phyloP scores from a whole-genome alignment of 192 early-diverging fungal species.

The Coemansia sp. region DNA sequence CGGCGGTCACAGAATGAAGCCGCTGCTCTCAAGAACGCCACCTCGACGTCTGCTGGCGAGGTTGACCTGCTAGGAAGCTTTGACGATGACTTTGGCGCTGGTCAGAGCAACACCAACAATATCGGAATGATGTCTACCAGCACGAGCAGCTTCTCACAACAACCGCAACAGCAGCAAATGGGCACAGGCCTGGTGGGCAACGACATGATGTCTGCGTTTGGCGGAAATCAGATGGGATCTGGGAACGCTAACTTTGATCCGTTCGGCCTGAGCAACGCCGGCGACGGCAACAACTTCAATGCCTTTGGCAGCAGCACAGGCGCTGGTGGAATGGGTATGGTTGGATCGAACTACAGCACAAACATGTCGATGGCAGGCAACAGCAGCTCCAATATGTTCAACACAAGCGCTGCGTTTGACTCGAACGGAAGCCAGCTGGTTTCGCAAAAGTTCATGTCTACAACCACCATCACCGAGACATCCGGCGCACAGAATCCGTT shows the following conservation, averaged over 20 bases:
- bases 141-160: constrained; percentile 29
- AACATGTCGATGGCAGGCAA: constrained; percentile 12
- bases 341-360: constrained; percentile 9
- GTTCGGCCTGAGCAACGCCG: constrained; percentile 27
- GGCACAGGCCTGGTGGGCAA: constrained; percentile 25
- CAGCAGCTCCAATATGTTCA: constrained; percentile 17
- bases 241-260: constrained; percentile 42
- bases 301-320: not conserved
- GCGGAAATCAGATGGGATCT: constrained; percentile 18
- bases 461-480: constrained; percentile 19
- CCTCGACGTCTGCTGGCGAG: constrained; percentile 12
- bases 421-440: constrained; percentile 39
- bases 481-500: constrained; percentile 25
- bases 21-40: not conserved
- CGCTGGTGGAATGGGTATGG: constrained; percentile 15
- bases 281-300: constrained; percentile 6
- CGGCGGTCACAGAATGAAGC: not conserved
- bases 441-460: constrained; percentile 30
- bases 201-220: constrained; percentile 33
- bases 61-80: constrained; percentile 46
- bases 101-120: constrained; percentile 26
- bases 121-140: constrained; percentile 26
- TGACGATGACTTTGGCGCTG: constrained; percentile 27
- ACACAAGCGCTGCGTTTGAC: constrained; percentile 20
- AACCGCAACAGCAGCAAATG: constrained; percentile 32